Percentiles rank a stretch among this genome's conserved stretches.
phyloP scores from a whole-genome alignment of 495 filamentous ascomycete genomes.

The Corynascus novoguineensis region DNA sequence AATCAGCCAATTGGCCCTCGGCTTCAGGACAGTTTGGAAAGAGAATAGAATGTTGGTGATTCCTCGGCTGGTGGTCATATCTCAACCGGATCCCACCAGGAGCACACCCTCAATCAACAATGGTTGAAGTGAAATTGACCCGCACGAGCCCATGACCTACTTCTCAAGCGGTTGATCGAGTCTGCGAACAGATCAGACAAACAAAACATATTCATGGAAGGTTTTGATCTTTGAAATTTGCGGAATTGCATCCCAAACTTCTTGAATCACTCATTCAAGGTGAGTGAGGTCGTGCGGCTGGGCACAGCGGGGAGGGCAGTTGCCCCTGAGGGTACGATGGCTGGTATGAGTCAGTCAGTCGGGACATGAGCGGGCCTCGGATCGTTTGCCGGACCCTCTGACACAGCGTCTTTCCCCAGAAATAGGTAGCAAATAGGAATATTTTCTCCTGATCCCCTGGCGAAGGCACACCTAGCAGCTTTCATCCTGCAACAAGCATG shows the following conservation, averaged over 20 bases:
- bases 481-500: constrained; percentile 14
- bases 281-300: background rate
- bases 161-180: no score
- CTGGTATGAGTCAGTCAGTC: constrained; percentile 10
- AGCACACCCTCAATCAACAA: no score
- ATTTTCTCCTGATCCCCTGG: constrained; percentile 3
- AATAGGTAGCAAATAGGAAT: constrained; percentile 14
- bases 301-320: constrained; percentile 4
- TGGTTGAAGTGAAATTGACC: no score
- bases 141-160: no score
- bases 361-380: background rate
- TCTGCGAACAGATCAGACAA: no score
- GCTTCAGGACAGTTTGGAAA: no score
- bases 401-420: constrained; percentile 15
- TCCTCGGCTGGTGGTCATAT: no score
- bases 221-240: background rate
- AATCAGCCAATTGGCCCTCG: no score
- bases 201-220: no score
- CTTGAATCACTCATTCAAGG: background rate
- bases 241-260: background rate
- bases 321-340: constrained; percentile 1
- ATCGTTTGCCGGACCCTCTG: constrained; percentile 13
- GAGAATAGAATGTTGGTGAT: no score
- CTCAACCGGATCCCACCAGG: no score
- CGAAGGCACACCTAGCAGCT: constrained; percentile 12